Conservation (phyloP, 441 rosid genomes). For the Francoa sonchifolia region DNA sequence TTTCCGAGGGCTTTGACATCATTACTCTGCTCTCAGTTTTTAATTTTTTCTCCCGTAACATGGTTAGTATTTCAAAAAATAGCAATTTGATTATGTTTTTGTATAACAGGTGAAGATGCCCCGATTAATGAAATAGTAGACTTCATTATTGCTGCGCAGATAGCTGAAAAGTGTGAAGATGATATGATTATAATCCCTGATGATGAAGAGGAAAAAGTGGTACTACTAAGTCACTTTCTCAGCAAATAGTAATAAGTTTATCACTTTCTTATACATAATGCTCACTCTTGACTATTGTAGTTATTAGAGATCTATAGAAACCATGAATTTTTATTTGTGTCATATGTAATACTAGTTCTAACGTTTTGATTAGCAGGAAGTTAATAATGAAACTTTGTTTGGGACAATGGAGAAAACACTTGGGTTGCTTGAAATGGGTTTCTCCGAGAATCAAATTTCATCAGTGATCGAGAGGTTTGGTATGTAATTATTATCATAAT, state of each 20-base stretch:
- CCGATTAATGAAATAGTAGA: conserved; percentile 67
- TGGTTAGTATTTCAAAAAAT: too few relatives aligned
- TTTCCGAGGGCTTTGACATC: too few relatives aligned
- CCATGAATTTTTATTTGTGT: too few relatives aligned
- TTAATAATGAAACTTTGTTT: conserved; percentile 47
- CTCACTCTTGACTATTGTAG: neutral
- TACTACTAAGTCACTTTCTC: conserved; percentile 5
- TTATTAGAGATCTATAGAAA: too few relatives aligned
- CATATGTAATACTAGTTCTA: conserved; percentile 11
- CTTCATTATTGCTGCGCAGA: conserved; percentile 73
- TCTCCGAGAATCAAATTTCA: conserved; percentile 76
- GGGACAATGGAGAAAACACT: conserved; percentile 83
- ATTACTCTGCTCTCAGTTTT: too few relatives aligned
- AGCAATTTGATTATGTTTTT: too few relatives aligned
- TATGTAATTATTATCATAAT: conserved; percentile 21
- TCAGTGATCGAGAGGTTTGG: conserved; percentile 75
- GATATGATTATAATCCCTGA: conserved; percentile 23
- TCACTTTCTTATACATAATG: neutral
- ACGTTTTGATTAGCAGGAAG: conserved; percentile 35
- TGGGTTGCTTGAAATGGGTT: conserved; percentile 81
- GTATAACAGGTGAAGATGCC: conserved; percentile 40
- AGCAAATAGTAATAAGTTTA: neutral
- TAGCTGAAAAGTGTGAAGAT: conserved; percentile 44
- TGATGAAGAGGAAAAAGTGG: conserved; percentile 30
- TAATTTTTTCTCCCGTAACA: too few relatives aligned